These are phyloP conservation scores for Elymus sibiricus DNA, from an alignment of 176 grass and related monocot genomes.

Conservation along the genomic window DNA sequence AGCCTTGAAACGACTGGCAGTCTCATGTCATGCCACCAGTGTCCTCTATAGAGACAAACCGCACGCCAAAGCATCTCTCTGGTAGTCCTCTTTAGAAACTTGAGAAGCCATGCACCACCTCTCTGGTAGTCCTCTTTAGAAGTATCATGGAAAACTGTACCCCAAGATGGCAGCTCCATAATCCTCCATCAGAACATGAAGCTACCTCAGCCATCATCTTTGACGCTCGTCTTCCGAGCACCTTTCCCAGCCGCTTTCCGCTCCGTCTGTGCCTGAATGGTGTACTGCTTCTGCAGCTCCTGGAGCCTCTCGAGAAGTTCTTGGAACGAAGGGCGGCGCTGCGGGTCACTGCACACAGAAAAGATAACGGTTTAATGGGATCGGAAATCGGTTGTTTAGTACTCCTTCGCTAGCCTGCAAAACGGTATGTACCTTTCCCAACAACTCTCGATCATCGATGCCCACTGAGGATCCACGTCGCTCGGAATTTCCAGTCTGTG, in stretches of 20 bases:
- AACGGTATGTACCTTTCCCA: constrained; percentile 57
- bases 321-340: constrained; percentile 47
- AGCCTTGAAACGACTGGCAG: too few species aligned
- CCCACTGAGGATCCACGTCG: constrained; percentile 66
- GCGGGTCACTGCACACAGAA: constrained; percentile 56
- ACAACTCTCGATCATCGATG: constrained; percentile 68
- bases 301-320: constrained; percentile 27
- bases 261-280: constrained; percentile 40
- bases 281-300: constrained; percentile 58
- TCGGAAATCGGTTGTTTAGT: not conserved
- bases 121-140: too few species aligned
- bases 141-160: too few species aligned
- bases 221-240: constrained; percentile 20
- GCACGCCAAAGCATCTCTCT: too few species aligned
- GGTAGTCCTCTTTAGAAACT: too few species aligned
- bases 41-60: too few species aligned
- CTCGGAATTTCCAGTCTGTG: constrained; percentile 72
- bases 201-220: constrained; percentile 25
- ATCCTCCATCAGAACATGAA: not conserved
- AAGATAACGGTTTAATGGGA: not conserved
- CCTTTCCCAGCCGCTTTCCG: constrained; percentile 33
- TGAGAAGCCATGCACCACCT: too few species aligned
- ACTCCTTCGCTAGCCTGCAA: not conserved
- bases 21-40: too few species aligned
- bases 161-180: too few species aligned